Evolutionary conservation across 257 asterid genomes (phyloP).

Genomic region (Penstemon davidsonii): DNA sequence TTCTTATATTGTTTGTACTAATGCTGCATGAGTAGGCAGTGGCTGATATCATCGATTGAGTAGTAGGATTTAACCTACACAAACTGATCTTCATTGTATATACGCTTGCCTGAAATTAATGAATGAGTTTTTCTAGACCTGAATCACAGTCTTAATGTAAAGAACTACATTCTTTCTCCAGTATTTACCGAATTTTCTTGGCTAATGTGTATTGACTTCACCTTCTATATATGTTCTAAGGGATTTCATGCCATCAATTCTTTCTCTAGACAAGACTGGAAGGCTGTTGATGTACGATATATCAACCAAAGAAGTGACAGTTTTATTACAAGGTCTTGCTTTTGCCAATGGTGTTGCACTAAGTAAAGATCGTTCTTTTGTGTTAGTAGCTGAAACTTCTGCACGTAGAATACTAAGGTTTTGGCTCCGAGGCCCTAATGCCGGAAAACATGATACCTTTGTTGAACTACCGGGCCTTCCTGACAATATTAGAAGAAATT

Average conservation of each 20-base stretch:
- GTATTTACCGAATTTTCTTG: background rate
- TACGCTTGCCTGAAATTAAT: background rate
- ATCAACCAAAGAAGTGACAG: constrained; percentile 47
- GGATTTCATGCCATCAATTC: constrained; percentile 43
- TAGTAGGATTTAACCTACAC: too few species aligned
- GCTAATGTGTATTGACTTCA: background rate
- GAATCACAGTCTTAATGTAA: too few species aligned
- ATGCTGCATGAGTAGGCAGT: too few species aligned
- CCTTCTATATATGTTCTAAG: constrained; percentile 26
- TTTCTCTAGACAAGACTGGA: constrained; percentile 61
- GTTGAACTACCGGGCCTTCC: constrained; percentile 62
- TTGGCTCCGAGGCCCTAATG: constrained; percentile 61
- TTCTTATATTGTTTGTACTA: too few species aligned
- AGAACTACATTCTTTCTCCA: too few species aligned
- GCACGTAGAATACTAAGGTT: constrained; percentile 38
- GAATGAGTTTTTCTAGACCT: too few species aligned
- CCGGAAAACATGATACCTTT: constrained; percentile 49
- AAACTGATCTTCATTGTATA: background rate
- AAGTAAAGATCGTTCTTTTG: constrained; percentile 50
- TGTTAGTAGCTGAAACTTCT: constrained; percentile 51
- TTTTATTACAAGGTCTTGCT: constrained; percentile 48
- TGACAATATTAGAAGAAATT: constrained; percentile 65
- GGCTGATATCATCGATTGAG: too few species aligned
- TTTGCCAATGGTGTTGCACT: constrained; percentile 72
- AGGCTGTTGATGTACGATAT: constrained; percentile 59